Evolutionary conservation across 1,284 basidiomycete genomes (phyloP).

Genomic region (Mycosarcoma maydis): DNA sequence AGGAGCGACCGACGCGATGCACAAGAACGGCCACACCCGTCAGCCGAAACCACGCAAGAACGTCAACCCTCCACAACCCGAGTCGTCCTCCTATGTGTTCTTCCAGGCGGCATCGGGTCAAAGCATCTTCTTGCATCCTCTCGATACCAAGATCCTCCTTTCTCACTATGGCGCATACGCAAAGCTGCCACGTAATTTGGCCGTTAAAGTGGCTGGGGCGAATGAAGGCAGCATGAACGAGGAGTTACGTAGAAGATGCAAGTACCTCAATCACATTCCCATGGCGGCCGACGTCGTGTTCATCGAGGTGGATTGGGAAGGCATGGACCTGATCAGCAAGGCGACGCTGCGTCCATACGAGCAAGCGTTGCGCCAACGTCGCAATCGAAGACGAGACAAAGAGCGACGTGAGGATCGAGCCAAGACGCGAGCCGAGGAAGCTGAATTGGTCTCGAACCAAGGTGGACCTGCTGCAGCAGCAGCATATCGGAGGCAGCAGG

Average conservation of each 20-base stretch:
- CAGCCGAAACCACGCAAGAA: conserved; percentile 39
- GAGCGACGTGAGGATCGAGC: conserved; percentile 59
- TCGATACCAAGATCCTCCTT: conserved; percentile 92
- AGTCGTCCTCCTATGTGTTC: conserved; percentile 77
- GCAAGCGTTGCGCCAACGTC: conserved; percentile 54
- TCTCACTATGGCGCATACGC: conserved; percentile 84
- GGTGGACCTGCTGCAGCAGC: conserved; percentile 35
- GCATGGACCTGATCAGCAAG: conserved; percentile 49
- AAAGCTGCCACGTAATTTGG: conserved; percentile 83
- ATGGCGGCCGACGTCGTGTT: conserved; percentile 93
- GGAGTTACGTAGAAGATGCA: conserved; percentile 90
- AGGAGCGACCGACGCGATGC: neutral
- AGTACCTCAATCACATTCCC: conserved; percentile 91
- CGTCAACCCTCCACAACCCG: conserved; percentile 61
- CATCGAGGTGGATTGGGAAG: conserved; percentile 79
- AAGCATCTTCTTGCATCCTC: conserved; percentile 90
- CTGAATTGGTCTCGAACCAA: conserved; percentile 39
- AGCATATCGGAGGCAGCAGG: conserved; percentile 43
- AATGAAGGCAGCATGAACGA: conserved; percentile 80
- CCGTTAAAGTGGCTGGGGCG: conserved; percentile 79
- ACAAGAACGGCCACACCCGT: conserved; percentile 7
- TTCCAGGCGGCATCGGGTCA: conserved; percentile 94
- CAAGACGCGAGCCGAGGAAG: conserved; percentile 56
- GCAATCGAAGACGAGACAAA: conserved; percentile 53
- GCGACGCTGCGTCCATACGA: conserved; percentile 56